Base-by-base conservation (phyloP, 441 rosid species). In the Daphne laureola region DNA sequence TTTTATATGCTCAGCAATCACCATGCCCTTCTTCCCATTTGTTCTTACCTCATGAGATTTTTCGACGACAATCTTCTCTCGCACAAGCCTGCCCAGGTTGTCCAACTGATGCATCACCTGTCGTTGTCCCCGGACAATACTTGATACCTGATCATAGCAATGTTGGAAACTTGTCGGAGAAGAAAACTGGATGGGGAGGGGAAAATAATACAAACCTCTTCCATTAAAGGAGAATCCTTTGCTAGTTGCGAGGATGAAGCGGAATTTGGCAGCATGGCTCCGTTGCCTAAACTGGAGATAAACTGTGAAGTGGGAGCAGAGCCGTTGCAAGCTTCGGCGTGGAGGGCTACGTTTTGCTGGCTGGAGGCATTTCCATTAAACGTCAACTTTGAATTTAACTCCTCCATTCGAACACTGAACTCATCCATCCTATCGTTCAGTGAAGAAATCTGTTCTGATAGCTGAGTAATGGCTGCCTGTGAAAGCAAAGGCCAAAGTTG, bases 341-440 rank as follows among this genome's bases (percentile, higher is more conserved):
- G 89, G 42, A 73, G 70, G 67, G 81, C 72, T 70, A 78, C 49
- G 59, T 71, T 87, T 61, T 82, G 96, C 64, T 84, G 91, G 66
- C 87, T 87, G 21, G 73, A 61, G 51, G 85, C 73, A 73, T 44
- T 73, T 48, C 62, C 82, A 65, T 75, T 80, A 64, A 70, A 50
- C 25, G 69, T 67, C 42, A 94, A 65, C 77, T 82, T 83, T 55
- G 83, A 73, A 59, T 79, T 87, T 40, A 90, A 72, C 73, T 90
- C 96, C 64, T 94, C 97, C 5, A 94, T 75, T 14, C 64, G 73
- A 27, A 58, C 50, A 15, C 95, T 84, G 72, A 94, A 90, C 73
- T 87, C 97, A 36, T 90, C 97, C 94, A 94, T 90, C 71, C 94
- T 79, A 62, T 90, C 99, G 62, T 78, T 78, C 53, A 94, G 75